Percentiles rank a stretch among this genome's conserved stretches.
Conservation (phyloP, 2,329 filamentous ascomycete species). For the Neopestalotiopsis rosae region DNA sequence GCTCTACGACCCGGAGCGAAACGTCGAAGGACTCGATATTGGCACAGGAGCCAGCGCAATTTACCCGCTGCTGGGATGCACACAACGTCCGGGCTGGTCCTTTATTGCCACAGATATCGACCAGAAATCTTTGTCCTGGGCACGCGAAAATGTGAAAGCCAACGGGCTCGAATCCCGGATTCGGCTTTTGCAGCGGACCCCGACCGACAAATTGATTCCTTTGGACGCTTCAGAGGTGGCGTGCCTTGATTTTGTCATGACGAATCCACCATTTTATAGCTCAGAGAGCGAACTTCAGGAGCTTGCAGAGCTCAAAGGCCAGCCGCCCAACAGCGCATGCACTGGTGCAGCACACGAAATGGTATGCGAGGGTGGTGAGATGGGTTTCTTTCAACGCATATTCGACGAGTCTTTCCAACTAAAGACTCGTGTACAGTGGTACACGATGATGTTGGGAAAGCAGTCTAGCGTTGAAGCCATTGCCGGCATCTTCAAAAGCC, state of each 20-base stretch:
- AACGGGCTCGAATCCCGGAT: slow-evolving; percentile 71
- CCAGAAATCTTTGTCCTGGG: slow-evolving; percentile 67
- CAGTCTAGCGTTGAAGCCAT: slow-evolving; percentile 68
- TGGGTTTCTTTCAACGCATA: slow-evolving; percentile 74
- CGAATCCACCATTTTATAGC: slow-evolving; percentile 94
- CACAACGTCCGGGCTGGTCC: slow-evolving; percentile 70
- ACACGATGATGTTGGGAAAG: slow-evolving; percentile 89
- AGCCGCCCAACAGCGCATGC: slow-evolving; percentile 72
- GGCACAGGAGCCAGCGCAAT: slow-evolving; percentile 92
- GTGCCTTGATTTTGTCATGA: slow-evolving; percentile 82
- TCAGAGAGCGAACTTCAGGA: slow-evolving; percentile 71
- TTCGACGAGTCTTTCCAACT: slow-evolving; percentile 71
- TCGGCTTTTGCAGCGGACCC: slow-evolving; percentile 60
- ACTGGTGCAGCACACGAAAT: slow-evolving; percentile 85
- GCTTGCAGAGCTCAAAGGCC: slow-evolving; percentile 69
- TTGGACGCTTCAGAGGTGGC: slow-evolving; percentile 57
- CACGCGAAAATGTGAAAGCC: slow-evolving; percentile 66
- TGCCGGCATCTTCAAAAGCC: slow-evolving; percentile 62
- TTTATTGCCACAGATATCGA: slow-evolving; percentile 85
- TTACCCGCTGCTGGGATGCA: slow-evolving; percentile 82
- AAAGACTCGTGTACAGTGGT: slow-evolving; percentile 76
- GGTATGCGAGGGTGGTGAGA: slow-evolving; percentile 80
- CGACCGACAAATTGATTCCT: slow-evolving; percentile 65
- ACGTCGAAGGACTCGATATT: slow-evolving; percentile 77
- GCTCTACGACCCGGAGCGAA: slow-evolving; percentile 46